Base-by-base conservation (phyloP, 2,329 filamentous ascomycete species). In the Sphaerulina musiva region DNA sequence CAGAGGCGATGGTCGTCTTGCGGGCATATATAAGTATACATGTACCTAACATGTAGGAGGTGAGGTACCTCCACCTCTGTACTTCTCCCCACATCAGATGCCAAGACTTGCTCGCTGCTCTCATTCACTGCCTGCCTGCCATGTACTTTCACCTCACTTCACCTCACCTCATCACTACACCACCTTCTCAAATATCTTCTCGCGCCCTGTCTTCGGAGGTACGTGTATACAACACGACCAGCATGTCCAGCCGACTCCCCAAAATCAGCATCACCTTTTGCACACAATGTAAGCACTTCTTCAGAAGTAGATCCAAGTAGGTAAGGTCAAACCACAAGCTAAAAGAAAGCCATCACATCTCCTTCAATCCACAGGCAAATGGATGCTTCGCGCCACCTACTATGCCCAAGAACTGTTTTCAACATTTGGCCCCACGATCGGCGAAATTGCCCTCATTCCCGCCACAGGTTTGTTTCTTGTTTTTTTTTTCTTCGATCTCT, bases 401-500 rank as follows among this genome's bases (percentile, higher is more conserved):
- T 96, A 87, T 70, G 92, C 86, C 46, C 93, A 97, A 78, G 93
- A 97, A 72, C 83, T 98, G 43, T 83, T 98, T 38, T 95, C 89
- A 1, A 98, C 92, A 0, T 98, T 98, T 74, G 82, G 82, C 51
- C 88, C 84, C 1, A 78, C 82, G 43, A 80, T 97, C 1, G 91
- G 90, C 57, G 92, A 97, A 71, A 85, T 97, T 8, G 84, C 92
- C 12, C 80, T 98, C 6, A 82, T 95, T 60, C 93, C 93, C 0
- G 78, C 83, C 11, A 95, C 89, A 0, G 90, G 92, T 14, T 29
- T 6, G 26, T 29, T 7, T 4, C 26, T 7, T 9, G 48, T 34
- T 32, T n/a, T 42, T 31, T 17, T 29, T 14, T 34, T 32, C 12
- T 29, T 17, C 20, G 20, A 20, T 20, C 20, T 20, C 20, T 20